phyloP scores from a whole-genome alignment of 768 basidiomycete species.

The Lentinula sp. region DNA sequence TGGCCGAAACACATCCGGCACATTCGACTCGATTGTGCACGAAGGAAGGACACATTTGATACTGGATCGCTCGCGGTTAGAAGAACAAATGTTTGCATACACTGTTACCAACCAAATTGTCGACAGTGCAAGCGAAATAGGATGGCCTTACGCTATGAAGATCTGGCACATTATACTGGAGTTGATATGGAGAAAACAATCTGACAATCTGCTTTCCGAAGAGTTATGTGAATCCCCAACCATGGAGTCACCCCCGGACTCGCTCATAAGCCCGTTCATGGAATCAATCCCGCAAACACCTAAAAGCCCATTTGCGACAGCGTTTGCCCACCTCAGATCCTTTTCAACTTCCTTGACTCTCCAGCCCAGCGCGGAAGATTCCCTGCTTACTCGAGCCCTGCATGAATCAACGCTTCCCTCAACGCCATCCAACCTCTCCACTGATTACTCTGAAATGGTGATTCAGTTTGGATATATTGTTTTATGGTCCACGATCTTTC shows the following conservation, averaged over 20 bases:
- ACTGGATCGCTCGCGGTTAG: constrained; percentile 53
- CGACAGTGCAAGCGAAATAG: constrained; percentile 74
- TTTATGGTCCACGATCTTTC: constrained; percentile 93
- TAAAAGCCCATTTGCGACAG: neutral
- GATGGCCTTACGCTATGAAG: constrained; percentile 59
- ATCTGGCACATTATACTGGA: neutral
- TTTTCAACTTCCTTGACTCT: constrained; percentile 80
- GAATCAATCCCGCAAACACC: neutral
- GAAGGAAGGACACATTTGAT: constrained; percentile 22
- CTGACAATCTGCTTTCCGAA: neutral
- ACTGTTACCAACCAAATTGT: constrained; percentile 85
- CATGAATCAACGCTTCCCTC: neutral
- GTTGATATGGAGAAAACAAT: neutral
- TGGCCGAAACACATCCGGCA: constrained; percentile 37
- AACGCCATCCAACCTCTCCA: constrained; percentile 59
- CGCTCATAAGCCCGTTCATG: neutral
- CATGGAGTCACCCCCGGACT: neutral
- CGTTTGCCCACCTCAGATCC: constrained; percentile 12
- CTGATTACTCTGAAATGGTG: constrained; percentile 95
- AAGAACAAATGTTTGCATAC: constrained; percentile 91
- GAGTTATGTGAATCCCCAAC: neutral
- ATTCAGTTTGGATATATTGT: constrained; percentile 92
- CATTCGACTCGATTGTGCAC: constrained; percentile 31
- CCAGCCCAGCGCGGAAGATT: constrained; percentile 40
- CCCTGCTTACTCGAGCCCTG: neutral